Base-by-base conservation (phyloP, 1,284 basidiomycete genomes). In the Agroathelia rolfsii region DNA sequence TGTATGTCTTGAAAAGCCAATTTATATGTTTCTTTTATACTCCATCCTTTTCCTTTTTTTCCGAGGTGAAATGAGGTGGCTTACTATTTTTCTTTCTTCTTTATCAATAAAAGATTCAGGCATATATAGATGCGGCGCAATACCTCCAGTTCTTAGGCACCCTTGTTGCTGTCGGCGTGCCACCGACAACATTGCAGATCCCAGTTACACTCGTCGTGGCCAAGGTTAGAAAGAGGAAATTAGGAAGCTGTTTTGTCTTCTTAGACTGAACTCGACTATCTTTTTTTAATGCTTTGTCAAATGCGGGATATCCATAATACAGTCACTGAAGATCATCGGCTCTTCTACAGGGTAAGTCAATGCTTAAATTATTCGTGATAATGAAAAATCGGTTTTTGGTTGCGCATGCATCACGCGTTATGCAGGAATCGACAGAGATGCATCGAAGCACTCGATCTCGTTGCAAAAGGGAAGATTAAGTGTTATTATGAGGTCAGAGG, bases 101-200 rank as follows among this genome's bases (percentile, higher is more conserved):
- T n/a, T 24, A 21, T 12, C 11, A 24, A 3, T 28, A 21, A 24
- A 70, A 67, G 41, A 63, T 4, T 56, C 56, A n/a, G 3, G 75
- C 76, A 0, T 81, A 78, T 53, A 64, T 68, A 19, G 69, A 81
- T 52, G 81, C 80, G 2, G 56, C 77, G 23, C 53, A 65, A 43
- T 82, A 83, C 55, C 50, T 83, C 35, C 64, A 72, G 35, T 44
- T 51, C 4, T 54, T 60, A 36, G 73, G 79, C 13, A 70, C 67
- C 9, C 52, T 86, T 30, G 68, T 85, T 21, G 65, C 64, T 21
- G 69, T 84, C 19, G 81, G 79, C 14, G 57, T 81, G 47, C 66
- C 77, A 10, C 59, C 59, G 3, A n/a, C n/a, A n/a, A 55, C 52
- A 11, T 39, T 69, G 6, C 55, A 56, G 41, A 50, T 66, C 16